Evolutionary conservation across 1,284 basidiomycete species (phyloP), one percentile per base, ranked within the genome.

Genomic region (Meripilus lineatus): DNA sequence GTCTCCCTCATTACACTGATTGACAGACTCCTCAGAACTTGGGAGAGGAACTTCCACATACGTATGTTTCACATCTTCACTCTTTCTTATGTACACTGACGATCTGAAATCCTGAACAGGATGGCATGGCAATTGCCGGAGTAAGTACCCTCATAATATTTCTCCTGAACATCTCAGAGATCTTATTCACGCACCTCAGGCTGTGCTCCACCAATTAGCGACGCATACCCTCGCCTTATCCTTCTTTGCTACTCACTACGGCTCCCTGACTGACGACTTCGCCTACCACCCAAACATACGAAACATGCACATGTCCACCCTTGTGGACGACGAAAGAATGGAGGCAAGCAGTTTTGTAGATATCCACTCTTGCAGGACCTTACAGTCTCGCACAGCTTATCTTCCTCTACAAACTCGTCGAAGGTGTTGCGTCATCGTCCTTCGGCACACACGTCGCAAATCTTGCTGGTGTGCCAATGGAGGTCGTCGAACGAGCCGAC

Each of bases 121-220:
- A 97, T 62, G 93, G 93, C 15, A 93, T 95, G 88, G 91, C 92
- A 10, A 95, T 97, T 54, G 93, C 93, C 38, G 87, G 85, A 44
- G 85, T 87, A 63, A 38, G 77, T 66, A 28, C 25, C 2, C 11
- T 10, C 38, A 28, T 33, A 32, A 35, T 15, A 33, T 35, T 18
- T 22, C 35, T 38, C 30, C n/a, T 13, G 23, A 24, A 24, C 15
- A 15, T n/a, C n/a, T n/a, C n/a, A n/a, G n/a, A n/a, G n/a, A n/a
- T n/a, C n/a, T n/a, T n/a, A n/a, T n/a, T n/a, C n/a, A n/a, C n/a
- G n/a, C 22, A 37, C 13, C 38, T 38, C 47, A 88, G 75, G 89
- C 93, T n/a, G 93, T 97, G 11, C 64, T 96, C 26, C 93, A 96
- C 61, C 82, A 93, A 61, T 74, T 96, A 6, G 89, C 93, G 0